A percentile compares a stretch with the other conserved stretches of the same genome.
These are phyloP conservation scores for Mycena capillaripes DNA, from an alignment of 768 basidiomycete species.

Conservation along the genomic window DNA sequence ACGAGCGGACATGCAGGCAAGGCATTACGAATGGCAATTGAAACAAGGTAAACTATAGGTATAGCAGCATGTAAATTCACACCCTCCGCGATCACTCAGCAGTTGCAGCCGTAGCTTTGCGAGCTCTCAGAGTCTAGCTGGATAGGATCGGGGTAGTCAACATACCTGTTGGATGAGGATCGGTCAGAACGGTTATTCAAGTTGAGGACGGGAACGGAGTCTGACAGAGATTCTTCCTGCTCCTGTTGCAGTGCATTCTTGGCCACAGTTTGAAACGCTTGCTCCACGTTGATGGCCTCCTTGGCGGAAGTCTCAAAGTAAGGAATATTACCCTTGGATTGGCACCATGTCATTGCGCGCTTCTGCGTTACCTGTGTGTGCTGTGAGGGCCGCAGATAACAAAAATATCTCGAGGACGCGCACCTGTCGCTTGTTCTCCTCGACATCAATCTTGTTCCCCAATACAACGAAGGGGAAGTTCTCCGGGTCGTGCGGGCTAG, in stretches of 20 bases:
- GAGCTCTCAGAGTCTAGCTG: conserved; percentile 94
- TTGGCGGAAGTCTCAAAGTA: conserved; percentile 99
- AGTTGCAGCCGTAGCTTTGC: conserved; percentile 94
- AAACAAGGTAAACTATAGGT: conserved; percentile 35
- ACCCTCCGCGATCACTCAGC: conserved; percentile 57
- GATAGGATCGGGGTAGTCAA: conserved; percentile 99
- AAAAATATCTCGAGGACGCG: conserved; percentile 34
- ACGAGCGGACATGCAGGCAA: conserved; percentile 26
- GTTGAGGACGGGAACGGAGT: conserved; percentile 29
- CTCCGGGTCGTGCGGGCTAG: conserved; percentile 98
- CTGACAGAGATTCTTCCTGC: conserved; percentile 94
- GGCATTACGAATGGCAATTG: conserved; percentile 28
- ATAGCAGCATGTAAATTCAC: conserved; percentile 32
- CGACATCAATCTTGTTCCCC: conserved; percentile 99
- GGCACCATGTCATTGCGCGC: conserved; percentile 99
- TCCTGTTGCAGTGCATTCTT: conserved; percentile 99
- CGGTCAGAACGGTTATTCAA: conserved; percentile 23
- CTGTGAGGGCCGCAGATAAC: conserved; percentile 24
- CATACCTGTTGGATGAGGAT: conserved; percentile 72
- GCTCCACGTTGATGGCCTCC: conserved; percentile 99
- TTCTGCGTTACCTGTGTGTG: conserved; percentile 92
- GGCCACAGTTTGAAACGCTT: conserved; percentile 99
- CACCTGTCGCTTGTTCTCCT: conserved; percentile 98
- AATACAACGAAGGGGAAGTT: conserved; percentile 99
- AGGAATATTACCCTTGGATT: conserved; percentile 99